Base-by-base conservation (phyloP, 331 rosid genomes). In the Spiraea crenata region DNA sequence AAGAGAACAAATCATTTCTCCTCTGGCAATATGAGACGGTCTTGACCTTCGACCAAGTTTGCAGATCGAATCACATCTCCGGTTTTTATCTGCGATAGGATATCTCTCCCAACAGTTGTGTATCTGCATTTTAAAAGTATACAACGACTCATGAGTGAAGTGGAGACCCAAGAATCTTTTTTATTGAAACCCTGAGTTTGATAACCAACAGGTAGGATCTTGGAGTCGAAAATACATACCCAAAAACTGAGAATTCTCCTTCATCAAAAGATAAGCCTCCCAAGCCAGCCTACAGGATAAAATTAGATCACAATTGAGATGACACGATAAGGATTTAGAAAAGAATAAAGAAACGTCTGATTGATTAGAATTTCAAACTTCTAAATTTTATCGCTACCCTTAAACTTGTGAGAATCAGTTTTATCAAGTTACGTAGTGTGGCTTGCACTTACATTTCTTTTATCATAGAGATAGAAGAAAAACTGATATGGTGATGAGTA, bases 221-320 rank as follows among this genome's bases (percentile, higher is more conserved):
- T n/a, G 63, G 50, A 62, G 57, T 48, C 12, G 60, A 75, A 66
- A 52, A 25, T 25, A 68, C 79, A 63, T 85, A 87, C 97, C 97
- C 98, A 48, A 90, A 90, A 66, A 93, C 98, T 55, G 98, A 89
- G 79, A 93, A 93, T 67, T 93, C 96, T 16, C 98, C 98, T 83
- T 93, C 98, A 54, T 90, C 98, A 70, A 93, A 93, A 16, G 97
- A 93, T 74, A 93, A 80, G 65, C 98, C 98, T 80, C 98, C 98
- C 86, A 93, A 84, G 80, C 98, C 98, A 56, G 98, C 87, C 97
- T 93, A 79, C 40, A 77, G 55, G 25, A 62, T 3, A 41, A 10
- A 73, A 25, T 12, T 39, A 31, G 12, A 35, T 65, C 13, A 57
- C 41, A 51, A 8, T 41, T 44, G 35, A 77, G 44, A 76, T 69